phyloP scores from a whole-genome alignment of 768 basidiomycete genomes.

The Amanita polypyramis region DNA sequence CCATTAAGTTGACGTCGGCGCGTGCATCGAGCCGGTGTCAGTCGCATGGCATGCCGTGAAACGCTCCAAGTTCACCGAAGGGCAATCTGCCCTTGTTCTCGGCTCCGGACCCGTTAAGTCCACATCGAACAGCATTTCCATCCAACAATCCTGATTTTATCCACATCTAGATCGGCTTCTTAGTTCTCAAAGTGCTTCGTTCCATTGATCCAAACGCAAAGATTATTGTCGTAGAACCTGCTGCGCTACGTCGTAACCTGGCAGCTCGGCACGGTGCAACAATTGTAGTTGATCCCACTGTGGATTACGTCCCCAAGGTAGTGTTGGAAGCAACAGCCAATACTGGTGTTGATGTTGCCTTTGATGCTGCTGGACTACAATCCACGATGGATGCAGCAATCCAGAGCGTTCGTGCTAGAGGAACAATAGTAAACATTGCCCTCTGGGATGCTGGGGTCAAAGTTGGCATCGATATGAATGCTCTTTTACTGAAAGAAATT shows the following conservation, averaged over 20 bases:
- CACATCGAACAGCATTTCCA: background rate
- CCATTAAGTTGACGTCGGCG: constrained; percentile 34
- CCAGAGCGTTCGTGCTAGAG: constrained; percentile 24
- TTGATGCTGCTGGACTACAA: constrained; percentile 36
- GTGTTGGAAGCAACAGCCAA: constrained; percentile 19
- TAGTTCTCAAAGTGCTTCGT: constrained; percentile 28
- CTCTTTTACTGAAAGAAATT: constrained; percentile 26
- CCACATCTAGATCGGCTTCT: constrained; percentile 24
- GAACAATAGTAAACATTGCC: constrained; percentile 30
- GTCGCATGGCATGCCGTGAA: constrained; percentile 37
- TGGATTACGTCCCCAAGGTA: constrained; percentile 16
- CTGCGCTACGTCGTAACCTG: constrained; percentile 24
- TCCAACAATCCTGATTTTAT: background rate
- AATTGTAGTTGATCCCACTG: constrained; percentile 24
- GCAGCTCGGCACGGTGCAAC: constrained; percentile 28
- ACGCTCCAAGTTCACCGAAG: constrained; percentile 24
- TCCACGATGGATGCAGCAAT: constrained; percentile 26
- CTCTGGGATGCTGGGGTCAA: constrained; percentile 28
- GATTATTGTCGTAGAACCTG: constrained; percentile 32
- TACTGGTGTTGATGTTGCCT: constrained; percentile 32
- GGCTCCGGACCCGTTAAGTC: constrained; percentile 33
- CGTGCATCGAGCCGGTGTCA: constrained; percentile 36
- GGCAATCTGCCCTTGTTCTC: constrained; percentile 28
- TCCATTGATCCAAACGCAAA: constrained; percentile 11
- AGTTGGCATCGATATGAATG: constrained; percentile 23